Evolutionary conservation across 208 protist species (phyloP), one percentile per base, ranked within the genome.

Genomic region (Trichomonas vaginalis): DNA sequence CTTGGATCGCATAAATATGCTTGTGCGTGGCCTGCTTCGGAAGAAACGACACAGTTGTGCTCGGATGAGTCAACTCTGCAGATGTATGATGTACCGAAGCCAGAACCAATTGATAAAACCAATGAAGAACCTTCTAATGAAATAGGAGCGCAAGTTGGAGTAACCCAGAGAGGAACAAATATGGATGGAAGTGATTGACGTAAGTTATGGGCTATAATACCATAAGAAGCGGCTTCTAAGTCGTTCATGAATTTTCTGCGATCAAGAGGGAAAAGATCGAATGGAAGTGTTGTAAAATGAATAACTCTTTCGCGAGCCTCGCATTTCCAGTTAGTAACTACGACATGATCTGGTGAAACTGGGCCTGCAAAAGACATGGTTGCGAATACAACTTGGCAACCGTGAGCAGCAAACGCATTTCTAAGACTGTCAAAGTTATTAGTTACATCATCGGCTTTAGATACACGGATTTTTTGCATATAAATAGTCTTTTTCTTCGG

Each of bases 161-260:
- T 92, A 32, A 47, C 82, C 82, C 82, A 88, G 0, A 88, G 35
- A 88, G 82, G 82, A 23, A 47, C 82, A 32, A 92, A 92, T 39
- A 92, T 92, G 0, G 45, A 51, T 17, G 42, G 15, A 8, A 88
- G 82, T 10, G 35, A 47, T 14, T 27, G 17, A 3, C 82, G 42
- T 37, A 88, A 40, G 27, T 45, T 45, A 9, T 51, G 42, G 27
- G 86, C 86, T 12, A 92, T 92, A 39, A 92, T 92, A 9, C 86
- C 86, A 32, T 92, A 92, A 40, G 86, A 92, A 51, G 86, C 86
- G 2, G 86, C 86, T 51, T 92, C 86, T n/a, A 92, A 45, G 37
- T 92, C 86, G 45, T 92, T 92, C 86, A 92, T 92, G 37, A 92
- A 92, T 27, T 40, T 48, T n/a, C 86, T 42, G n/a, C 86, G 86